These are phyloP conservation scores for Endothia cerciana DNA, from an alignment of 2,329 filamentous ascomycete species.

Conservation along the genomic window DNA sequence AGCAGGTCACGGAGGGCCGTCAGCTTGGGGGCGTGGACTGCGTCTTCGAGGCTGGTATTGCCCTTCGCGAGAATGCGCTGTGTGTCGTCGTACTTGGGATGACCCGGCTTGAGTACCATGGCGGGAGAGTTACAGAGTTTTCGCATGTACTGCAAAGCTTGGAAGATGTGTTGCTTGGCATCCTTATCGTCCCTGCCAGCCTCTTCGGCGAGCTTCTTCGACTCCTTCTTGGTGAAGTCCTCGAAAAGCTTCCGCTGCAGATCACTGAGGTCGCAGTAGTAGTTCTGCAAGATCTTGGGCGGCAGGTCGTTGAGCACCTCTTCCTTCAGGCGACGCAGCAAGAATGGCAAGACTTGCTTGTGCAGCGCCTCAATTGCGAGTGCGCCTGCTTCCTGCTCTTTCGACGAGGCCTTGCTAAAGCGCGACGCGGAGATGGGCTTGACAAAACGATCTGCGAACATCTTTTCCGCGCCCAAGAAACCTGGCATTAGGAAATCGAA, in stretches of 20 bases:
- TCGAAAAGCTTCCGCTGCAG: conserved; percentile 94
- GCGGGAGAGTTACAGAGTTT: conserved; percentile 98
- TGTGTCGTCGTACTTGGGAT: conserved; percentile 87
- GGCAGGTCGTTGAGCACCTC: conserved; percentile 95
- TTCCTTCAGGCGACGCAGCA: conserved; percentile 94
- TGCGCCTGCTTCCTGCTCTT: conserved; percentile 96
- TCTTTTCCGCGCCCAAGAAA: conserved; percentile 90
- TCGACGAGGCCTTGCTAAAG: conserved; percentile 95
- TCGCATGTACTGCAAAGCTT: conserved; percentile 98
- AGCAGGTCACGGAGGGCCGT: conserved; percentile 86
- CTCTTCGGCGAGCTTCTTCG: conserved; percentile 83
- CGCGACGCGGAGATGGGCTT: conserved; percentile 94
- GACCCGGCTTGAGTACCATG: conserved; percentile 91
- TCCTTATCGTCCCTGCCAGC: conserved; percentile 86
- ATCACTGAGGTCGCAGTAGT: conserved; percentile 97
- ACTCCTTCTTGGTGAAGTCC: conserved; percentile 92
- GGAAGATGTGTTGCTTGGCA: conserved; percentile 98
- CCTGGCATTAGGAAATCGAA: conserved; percentile 99
- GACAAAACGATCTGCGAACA: conserved; percentile 93
- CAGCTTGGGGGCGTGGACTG: conserved; percentile 88
- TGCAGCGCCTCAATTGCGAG: conserved; percentile 97
- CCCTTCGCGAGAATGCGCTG: conserved; percentile 79
- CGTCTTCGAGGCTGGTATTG: conserved; percentile 81
- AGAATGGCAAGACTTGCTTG: conserved; percentile 96
- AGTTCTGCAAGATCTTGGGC: conserved; percentile 98